A percentile compares a stretch with the other conserved stretches of the same genome.
These are phyloP conservation scores for Collariella sp. DNA, from an alignment of 495 filamentous ascomycete genomes.

Conservation along the genomic window DNA sequence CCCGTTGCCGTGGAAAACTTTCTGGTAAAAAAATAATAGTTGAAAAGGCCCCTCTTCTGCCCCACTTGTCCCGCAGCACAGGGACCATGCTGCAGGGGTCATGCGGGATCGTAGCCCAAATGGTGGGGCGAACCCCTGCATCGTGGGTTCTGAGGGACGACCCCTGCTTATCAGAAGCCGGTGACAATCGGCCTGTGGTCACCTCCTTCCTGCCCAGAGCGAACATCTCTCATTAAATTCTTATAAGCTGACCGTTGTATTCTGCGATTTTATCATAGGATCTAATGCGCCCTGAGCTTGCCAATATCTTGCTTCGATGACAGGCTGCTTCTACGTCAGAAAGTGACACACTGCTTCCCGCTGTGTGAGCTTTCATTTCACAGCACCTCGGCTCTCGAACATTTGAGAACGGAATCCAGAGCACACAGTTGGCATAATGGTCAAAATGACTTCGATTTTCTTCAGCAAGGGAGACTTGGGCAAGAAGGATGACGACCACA, in stretches of 20 bases:
- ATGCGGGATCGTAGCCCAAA: too few relatives aligned
- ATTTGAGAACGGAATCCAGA: not conserved
- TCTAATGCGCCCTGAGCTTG: not conserved
- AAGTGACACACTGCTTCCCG: not conserved
- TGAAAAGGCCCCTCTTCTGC: conserved; percentile 1
- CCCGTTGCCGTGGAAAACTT: not conserved
- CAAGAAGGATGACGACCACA: conserved; percentile 47
- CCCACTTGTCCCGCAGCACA: not conserved
- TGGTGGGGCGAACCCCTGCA: too few relatives aligned
- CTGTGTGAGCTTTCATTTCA: not conserved
- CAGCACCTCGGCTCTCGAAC: not conserved
- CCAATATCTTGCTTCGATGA: not conserved
- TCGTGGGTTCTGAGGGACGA: too few relatives aligned
- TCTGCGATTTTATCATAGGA: not conserved
- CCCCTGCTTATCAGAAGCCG: too few relatives aligned
- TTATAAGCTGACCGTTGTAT: not conserved
- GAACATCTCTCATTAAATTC: not conserved
- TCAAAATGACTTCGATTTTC: conserved; percentile 34
- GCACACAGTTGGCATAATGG: conserved; percentile 6
- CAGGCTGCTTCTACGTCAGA: not conserved
- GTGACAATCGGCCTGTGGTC: not conserved
- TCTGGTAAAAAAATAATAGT: not conserved
- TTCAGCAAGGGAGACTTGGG: conserved; percentile 37
- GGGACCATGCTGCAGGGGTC: not conserved
- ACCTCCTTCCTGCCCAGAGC: not conserved